These are phyloP conservation scores for Naganishia cerealis DNA, from an alignment of 1,284 basidiomycete genomes.

Conservation along the genomic window DNA sequence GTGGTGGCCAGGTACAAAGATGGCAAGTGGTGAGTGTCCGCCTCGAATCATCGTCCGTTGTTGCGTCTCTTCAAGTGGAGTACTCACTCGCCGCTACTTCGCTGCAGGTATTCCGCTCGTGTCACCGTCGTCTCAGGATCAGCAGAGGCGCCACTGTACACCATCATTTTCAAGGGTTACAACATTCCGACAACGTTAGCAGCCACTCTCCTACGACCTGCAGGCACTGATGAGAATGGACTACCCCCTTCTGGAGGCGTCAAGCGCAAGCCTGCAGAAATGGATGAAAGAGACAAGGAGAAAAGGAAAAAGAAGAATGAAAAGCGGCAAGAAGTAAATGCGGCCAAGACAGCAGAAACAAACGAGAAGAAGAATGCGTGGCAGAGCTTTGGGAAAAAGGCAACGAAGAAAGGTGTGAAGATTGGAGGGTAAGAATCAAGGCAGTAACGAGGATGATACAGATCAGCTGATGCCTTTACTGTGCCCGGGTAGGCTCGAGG, in stretches of 20 bases:
- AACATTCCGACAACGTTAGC: constrained; percentile 89
- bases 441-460: neutral
- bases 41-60: neutral
- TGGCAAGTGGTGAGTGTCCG: constrained; percentile 64
- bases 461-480: constrained; percentile 4
- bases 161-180: constrained; percentile 92
- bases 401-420: constrained; percentile 88
- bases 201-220: constrained; percentile 65
- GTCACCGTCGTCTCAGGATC: constrained; percentile 86
- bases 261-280: constrained; percentile 74
- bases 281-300: constrained; percentile 80
- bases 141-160: constrained; percentile 79
- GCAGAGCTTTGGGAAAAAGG: constrained; percentile 98
- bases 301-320: constrained; percentile 94
- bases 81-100: neutral
- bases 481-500: constrained; percentile 59
- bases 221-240: constrained; percentile 45
- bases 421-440: constrained; percentile 64
- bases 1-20: constrained; percentile 90
- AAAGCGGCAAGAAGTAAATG: constrained; percentile 83
- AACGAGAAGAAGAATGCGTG: constrained; percentile 83
- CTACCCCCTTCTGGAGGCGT: constrained; percentile 52
- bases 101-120: constrained; percentile 73
- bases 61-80: neutral
- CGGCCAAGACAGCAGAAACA: constrained; percentile 86